phyloP scores from a whole-genome alignment of 164 flowering plant species.

The Magnolia changhungtana region DNA sequence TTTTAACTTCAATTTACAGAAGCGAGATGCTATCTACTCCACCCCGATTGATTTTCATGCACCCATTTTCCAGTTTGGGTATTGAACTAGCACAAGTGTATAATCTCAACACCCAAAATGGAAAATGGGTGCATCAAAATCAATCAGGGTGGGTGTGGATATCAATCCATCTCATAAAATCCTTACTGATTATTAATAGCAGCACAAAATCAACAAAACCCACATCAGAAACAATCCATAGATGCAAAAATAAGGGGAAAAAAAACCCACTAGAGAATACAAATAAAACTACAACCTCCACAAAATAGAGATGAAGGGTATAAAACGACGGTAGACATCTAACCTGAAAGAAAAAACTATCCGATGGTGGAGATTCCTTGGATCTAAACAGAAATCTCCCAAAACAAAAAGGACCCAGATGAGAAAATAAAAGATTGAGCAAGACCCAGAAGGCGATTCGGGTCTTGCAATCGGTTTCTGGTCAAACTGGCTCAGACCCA shows the following conservation, averaged over 20 bases:
- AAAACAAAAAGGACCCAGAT: constrained; percentile 2
- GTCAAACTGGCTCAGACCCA: background rate
- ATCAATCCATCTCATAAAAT: background rate
- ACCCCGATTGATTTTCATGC: no score
- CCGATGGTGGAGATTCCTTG: background rate
- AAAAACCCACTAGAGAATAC: no score
- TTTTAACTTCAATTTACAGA: no score
- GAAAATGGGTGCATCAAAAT: background rate
- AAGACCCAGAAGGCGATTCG: constrained; percentile 1
- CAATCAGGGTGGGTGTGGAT: background rate
- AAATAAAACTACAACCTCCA: background rate
- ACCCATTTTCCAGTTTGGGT: no score
- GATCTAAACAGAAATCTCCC: background rate
- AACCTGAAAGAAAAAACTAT: background rate
- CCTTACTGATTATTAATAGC: background rate
- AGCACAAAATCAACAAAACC: background rate
- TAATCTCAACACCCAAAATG: no score
- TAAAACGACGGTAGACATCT: background rate
- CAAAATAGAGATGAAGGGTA: background rate
- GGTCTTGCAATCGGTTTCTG: background rate
- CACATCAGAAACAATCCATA: background rate
- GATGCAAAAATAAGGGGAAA: background rate
- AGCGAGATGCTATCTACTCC: no score
- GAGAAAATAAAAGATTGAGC: background rate
- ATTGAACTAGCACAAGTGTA: no score